A percentile compares a stretch with the other conserved stretches of the same genome.
Evolutionary conservation across 148 eudicot genomes (phyloP).

Genomic region (Chenopodium formosanum): DNA sequence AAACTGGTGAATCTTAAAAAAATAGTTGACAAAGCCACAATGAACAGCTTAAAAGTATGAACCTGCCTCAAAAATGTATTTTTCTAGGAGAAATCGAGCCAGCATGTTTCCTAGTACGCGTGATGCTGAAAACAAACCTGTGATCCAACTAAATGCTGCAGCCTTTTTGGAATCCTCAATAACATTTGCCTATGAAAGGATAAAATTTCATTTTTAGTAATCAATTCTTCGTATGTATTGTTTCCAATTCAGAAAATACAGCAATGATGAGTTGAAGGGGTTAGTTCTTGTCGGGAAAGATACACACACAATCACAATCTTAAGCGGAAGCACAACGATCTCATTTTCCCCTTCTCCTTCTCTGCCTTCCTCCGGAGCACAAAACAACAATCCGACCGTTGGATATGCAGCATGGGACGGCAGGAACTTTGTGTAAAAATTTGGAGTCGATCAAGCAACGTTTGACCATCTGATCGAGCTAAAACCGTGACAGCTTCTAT

Average conservation of each 20-base stretch:
- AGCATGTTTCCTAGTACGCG: conserved; percentile 73
- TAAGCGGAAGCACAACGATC: too few relatives aligned
- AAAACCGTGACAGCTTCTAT: too few relatives aligned
- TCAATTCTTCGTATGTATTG: neutral
- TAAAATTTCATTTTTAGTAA: neutral
- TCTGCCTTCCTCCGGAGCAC: too few relatives aligned
- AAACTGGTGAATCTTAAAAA: neutral
- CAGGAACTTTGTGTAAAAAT: too few relatives aligned
- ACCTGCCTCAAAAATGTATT: conserved; percentile 72
- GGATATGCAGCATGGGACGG: too few relatives aligned
- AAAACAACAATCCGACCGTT: too few relatives aligned
- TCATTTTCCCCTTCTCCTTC: too few relatives aligned
- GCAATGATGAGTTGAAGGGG: conserved; percentile 8
- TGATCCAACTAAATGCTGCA: conserved; percentile 84
- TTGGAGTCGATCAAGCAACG: too few relatives aligned
- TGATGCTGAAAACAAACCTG: conserved; percentile 75
- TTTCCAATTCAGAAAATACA: neutral
- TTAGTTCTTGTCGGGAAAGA: conserved; percentile 27
- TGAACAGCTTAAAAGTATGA: conserved; percentile 1
- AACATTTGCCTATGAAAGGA: conserved; percentile 65
- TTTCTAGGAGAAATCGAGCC: conserved; percentile 81
- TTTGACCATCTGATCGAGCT: too few relatives aligned
- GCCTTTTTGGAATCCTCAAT: conserved; percentile 60
- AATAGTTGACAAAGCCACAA: neutral
- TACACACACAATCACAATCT: too few relatives aligned